These are phyloP conservation scores for Debaryomyces sp. DNA, from an alignment of 1,139 yeast genomes.

Conservation along the genomic window DNA sequence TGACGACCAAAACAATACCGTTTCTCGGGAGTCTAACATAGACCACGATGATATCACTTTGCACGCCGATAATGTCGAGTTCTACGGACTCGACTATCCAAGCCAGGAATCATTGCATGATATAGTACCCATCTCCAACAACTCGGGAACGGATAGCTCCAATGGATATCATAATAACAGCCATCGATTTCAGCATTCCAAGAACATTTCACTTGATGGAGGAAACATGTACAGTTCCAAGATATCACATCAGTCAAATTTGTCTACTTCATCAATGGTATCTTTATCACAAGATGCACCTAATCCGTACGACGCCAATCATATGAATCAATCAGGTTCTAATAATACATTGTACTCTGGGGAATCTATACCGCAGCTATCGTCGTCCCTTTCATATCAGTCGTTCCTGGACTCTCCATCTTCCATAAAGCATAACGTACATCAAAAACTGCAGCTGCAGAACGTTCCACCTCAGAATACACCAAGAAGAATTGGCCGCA, in stretches of 20 bases:
- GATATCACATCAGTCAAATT: conserved; percentile 19
- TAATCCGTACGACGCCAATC: background rate
- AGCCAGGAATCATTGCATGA: conserved; percentile 16
- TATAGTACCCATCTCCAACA: conserved; percentile 28
- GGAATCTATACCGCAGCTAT: conserved; percentile 45
- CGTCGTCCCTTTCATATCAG: conserved; percentile 39
- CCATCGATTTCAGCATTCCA: conserved; percentile 20
- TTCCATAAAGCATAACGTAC: conserved; percentile 19
- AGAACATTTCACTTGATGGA: conserved; percentile 32
- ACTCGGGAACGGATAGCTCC: conserved; percentile 7
- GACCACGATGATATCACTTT: conserved; percentile 1
- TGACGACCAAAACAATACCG: background rate
- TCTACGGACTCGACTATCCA: conserved; percentile 5
- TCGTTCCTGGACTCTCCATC: conserved; percentile 38
- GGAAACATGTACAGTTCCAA: conserved; percentile 14
- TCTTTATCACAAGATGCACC: conserved; percentile 24
- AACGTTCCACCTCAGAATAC: conserved; percentile 24
- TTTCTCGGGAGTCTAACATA: background rate
- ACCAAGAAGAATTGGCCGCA: conserved; percentile 33
- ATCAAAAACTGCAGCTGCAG: conserved; percentile 17
- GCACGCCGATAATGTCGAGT: conserved; percentile 1
- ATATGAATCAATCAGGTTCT: conserved; percentile 1
- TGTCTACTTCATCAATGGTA: conserved; percentile 22
- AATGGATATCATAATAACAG: conserved; percentile 2
- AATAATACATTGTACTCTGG: conserved; percentile 2